phyloP scores from a whole-genome alignment of 2,329 filamentous ascomycete species.

The Calycina herbarum region DNA sequence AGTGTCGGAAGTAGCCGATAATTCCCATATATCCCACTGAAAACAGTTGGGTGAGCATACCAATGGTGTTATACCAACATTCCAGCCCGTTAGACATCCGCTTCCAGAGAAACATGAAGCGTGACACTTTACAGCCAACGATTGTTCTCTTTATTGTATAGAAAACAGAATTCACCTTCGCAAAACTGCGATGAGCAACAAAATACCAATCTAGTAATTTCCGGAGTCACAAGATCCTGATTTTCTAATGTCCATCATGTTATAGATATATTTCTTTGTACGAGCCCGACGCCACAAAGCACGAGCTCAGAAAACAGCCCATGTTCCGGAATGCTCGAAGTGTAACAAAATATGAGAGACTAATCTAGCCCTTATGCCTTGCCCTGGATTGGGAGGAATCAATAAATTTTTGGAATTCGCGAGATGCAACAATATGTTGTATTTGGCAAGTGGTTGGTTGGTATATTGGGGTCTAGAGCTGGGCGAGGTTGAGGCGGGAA shows the following conservation, averaged over 20 bases:
- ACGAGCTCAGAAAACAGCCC: neutral
- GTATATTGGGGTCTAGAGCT: neutral
- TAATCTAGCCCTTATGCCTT: neutral
- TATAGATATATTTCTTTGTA: neutral
- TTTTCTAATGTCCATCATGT: neutral
- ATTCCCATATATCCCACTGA: neutral
- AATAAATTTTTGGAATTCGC: neutral
- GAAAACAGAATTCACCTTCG: neutral
- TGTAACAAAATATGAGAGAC: neutral
- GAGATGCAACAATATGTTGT: neutral
- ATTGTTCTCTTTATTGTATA: neutral
- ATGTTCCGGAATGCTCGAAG: neutral
- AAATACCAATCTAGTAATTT: neutral
- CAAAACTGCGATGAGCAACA: neutral
- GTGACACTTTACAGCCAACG: neutral
- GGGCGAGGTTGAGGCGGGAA: neutral
- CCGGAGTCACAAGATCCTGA: neutral
- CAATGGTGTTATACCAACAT: neutral
- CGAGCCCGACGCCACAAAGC: neutral
- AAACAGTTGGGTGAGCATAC: neutral
- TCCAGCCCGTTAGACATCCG: neutral
- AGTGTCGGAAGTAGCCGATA: no score
- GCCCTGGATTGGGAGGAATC: neutral
- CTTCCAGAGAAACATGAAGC: neutral
- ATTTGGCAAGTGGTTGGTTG: neutral